Evolutionary conservation across 1,284 basidiomycete genomes (phyloP).

Genomic region (Cryptococcus hybrid): DNA sequence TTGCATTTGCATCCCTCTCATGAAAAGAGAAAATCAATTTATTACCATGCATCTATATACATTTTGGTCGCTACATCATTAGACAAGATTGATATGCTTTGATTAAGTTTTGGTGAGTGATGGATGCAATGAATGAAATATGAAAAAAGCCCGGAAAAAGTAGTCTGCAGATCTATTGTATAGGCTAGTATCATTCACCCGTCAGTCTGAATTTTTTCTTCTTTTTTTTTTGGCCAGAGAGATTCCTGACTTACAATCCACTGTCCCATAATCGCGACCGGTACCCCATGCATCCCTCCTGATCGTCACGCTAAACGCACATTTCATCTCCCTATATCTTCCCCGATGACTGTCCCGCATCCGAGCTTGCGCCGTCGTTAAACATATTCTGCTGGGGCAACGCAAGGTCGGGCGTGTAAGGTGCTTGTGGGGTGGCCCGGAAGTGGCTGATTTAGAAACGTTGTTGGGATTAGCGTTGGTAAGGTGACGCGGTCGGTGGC

Average conservation of each 20-base stretch:
- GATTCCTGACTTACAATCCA: conserved; percentile 42
- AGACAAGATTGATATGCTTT: no score
- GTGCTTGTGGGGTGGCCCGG: conserved; percentile 5
- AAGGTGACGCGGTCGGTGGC: conserved; percentile 19
- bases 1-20: no score
- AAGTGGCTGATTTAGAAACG: conserved; percentile 2
- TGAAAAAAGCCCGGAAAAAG: not conserved
- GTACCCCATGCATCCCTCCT: conserved; percentile 84
- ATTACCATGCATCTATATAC: not conserved
- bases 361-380: conserved; percentile 7
- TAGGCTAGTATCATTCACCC: not conserved
- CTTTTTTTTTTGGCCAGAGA: not conserved
- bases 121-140: no score
- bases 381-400: conserved; percentile 12
- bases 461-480: conserved; percentile 17
- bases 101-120: no score
- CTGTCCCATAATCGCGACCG: conserved; percentile 79
- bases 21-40: not conserved
- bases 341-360: conserved; percentile 27
- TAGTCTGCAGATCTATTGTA: not conserved
- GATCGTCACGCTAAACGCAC: conserved; percentile 96
- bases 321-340: conserved; percentile 74
- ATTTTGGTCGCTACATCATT: not conserved
- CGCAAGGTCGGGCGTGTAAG: conserved; percentile 19
- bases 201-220: not conserved